Conservation (phyloP, 1,284 basidiomycete species). For the Retiboletus flavoniger region DNA sequence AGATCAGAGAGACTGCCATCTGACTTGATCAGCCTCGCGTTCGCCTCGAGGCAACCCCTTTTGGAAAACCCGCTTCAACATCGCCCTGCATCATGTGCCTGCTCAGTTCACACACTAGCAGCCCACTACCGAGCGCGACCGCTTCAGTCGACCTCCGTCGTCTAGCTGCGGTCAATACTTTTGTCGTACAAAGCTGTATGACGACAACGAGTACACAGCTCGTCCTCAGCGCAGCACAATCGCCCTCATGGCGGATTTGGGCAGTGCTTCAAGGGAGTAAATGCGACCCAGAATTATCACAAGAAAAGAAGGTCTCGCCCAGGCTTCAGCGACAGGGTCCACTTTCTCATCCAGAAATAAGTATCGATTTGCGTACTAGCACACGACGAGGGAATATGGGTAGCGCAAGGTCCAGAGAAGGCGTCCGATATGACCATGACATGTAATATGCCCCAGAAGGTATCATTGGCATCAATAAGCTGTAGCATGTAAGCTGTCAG, state of each 20-base stretch:
- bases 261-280: slow-evolving; percentile 2
- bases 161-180: neutral
- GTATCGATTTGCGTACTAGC: neutral
- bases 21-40: slow-evolving; percentile 20
- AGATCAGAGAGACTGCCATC: slow-evolving; percentile 6
- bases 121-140: neutral
- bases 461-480: neutral
- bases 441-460: neutral
- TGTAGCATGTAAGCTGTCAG: neutral
- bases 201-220: neutral
- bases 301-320: slow-evolving; percentile 12
- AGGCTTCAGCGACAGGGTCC: slow-evolving; percentile 5
- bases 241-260: neutral
- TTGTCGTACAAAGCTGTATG: neutral
- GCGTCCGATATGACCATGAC: slow-evolving; percentile 8
- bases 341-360: slow-evolving; percentile 19
- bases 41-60: slow-evolving; percentile 28
- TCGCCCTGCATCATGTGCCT: slow-evolving; percentile 7
- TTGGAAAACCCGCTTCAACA: slow-evolving; percentile 5
- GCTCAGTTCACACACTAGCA: neutral
- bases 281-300: slow-evolving; percentile 5
- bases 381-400: slow-evolving; percentile 1
- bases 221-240: neutral
- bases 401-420: slow-evolving; percentile 6
- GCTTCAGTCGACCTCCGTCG: neutral